Evolutionary conservation across 2,329 filamentous ascomycete genomes (phyloP), one percentile per base, ranked within the genome.

Genomic region (Mariannaea elegans): DNA sequence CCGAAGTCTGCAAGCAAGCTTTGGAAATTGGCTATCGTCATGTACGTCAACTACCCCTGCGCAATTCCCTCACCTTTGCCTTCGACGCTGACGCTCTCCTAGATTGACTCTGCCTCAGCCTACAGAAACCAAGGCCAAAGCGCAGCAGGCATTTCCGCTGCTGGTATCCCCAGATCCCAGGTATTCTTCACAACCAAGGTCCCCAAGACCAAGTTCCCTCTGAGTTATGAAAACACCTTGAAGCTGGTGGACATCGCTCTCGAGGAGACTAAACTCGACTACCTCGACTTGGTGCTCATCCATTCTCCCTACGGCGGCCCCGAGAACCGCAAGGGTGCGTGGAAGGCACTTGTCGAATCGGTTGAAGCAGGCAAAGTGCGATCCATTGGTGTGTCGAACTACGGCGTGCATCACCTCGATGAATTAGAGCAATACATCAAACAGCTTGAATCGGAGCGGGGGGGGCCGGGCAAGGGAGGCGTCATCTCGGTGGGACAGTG

Each of bases 401-500:
- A 87, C 69, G 87, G 87, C 47, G 80, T 88, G 13, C 82, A 87
- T 62, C 87, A 89, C 66, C 78, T 90, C 3, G 79, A 86, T 45
- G 86, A 89, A 73, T 77, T 89, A 27, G 83, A 87, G 73, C 72
- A 70, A 55, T 82, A 87, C 73, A 88, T 87, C 58, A 78, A 77
- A 52, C 85, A 89, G 73, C 83, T 89, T 1, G 89, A 91, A 69
- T 71, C 73, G 16, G 85, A 87, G 74, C 82, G 84, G 41, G 83
- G 87, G 44, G 87, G 86, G 1, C 78, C 80, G 57, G 89, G 88
- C 9, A 88, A 87, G 65, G 88, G 86, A 42, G 92, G 92, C 21
- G 80, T 92, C 38, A 84, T 97, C 70, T 90, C 89, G 61, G 90
- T 97, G 34, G 93, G 92, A 38, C 94, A 97, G 77, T 93, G 90